Evolutionary conservation across 148 eudicot genomes (phyloP).

Genomic region (Vaccinium myrtillus): DNA sequence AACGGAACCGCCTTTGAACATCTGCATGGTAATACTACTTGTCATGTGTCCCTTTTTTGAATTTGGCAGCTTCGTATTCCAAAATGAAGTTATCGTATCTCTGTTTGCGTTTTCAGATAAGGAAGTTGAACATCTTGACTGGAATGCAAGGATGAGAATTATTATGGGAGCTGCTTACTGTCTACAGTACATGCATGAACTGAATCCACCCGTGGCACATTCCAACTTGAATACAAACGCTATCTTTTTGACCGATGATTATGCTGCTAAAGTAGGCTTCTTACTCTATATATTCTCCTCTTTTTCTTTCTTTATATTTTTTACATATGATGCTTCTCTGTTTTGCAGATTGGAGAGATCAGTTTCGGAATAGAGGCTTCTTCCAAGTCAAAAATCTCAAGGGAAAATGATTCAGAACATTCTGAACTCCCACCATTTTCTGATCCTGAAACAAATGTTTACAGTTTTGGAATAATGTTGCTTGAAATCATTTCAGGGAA

Average conservation of each 20-base stretch:
- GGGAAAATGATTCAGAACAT: constrained; percentile 39
- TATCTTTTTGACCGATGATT: constrained; percentile 80
- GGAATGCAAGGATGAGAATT: constrained; percentile 78
- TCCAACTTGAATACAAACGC: constrained; percentile 44
- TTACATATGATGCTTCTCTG: neutral
- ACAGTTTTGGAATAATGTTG: constrained; percentile 69
- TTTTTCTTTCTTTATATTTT: neutral
- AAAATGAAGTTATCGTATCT: neutral
- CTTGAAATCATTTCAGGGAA: constrained; percentile 81
- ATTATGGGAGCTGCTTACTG: constrained; percentile 93
- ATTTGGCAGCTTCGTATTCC: neutral
- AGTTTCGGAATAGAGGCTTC: constrained; percentile 38
- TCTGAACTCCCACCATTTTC: constrained; percentile 34
- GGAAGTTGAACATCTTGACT: constrained; percentile 65
- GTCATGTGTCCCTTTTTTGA: neutral
- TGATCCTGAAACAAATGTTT: constrained; percentile 58
- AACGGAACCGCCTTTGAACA: constrained; percentile 83
- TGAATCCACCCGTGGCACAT: constrained; percentile 69
- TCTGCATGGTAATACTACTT: constrained; percentile 61
- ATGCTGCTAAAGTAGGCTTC: constrained; percentile 82
- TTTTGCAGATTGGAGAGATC: constrained; percentile 59
- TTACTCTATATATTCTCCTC: neutral
- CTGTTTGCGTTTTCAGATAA: constrained; percentile 37
- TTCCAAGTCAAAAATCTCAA: constrained; percentile 29
- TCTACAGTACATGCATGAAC: constrained; percentile 84